Percentiles rank a stretch among this genome's conserved stretches.
These are phyloP conservation scores for Eucalyptus urophylla DNA, from an alignment of 345 rosid genomes.

Conservation along the genomic window DNA sequence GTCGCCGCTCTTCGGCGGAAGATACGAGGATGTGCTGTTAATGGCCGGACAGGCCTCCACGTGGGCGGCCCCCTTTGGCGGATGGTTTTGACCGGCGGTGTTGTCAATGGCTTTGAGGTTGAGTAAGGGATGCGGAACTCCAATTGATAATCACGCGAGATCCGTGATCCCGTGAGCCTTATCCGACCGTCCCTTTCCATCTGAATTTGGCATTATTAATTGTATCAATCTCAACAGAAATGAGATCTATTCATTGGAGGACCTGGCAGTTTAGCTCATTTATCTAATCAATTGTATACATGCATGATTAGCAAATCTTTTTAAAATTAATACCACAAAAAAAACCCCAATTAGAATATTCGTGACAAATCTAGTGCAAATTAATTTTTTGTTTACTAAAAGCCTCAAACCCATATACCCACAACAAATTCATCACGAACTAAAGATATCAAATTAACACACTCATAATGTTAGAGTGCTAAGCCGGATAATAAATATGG, in stretches of 20 bases:
- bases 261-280: neutral
- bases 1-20: neutral
- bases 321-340: too few species aligned
- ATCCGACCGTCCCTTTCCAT: neutral
- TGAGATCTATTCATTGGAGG: neutral
- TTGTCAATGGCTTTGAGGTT: neutral
- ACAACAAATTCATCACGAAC: too few species aligned
- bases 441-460: neutral
- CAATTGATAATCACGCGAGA: neutral
- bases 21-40: neutral
- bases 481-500: too few species aligned
- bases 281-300: neutral
- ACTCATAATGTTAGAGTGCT: fast-evolving
- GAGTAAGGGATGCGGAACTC: neutral
- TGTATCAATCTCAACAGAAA: neutral
- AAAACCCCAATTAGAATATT: fast-evolving
- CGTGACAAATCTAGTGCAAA: fast-evolving
- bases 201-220: neutral
- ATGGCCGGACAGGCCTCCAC: neutral
- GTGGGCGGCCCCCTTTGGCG: neutral
- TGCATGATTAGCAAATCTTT: neutral
- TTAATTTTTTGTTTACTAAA: too few species aligned
- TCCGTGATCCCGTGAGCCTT: neutral
- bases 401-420: neutral
- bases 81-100: neutral